Evolutionary conservation across 768 basidiomycete genomes (phyloP), one percentile per base, ranked within the genome.

Genomic region (Dacryopinax spathularia): DNA sequence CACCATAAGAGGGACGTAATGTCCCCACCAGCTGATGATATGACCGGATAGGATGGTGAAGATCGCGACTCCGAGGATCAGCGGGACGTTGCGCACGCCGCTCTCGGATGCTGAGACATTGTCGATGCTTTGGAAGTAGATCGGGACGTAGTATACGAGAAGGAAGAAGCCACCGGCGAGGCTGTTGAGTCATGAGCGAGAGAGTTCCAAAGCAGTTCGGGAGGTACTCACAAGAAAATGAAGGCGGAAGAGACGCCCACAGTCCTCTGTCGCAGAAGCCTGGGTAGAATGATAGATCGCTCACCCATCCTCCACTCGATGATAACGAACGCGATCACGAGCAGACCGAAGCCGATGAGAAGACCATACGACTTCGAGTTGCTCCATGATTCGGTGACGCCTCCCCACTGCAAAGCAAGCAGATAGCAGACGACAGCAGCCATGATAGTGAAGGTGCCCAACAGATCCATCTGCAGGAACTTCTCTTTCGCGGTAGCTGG

Each of bases 61-160:
- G 48, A 56, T 13, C 48, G 48, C 48, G 5, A 29, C 25, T 10
- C 13, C 48, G 20, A 56, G 48, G 18, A 56, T 56, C 25, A 56
- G 48, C 18, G 48, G 48, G 25, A 56, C 48, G 20, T 56, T 56
- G 13, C 48, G 48, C 13, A 56, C 48, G 3, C 48, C 48, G 48
- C 48, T 56, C 48, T 56, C 48, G 20, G 48, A 56, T 10, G 48
- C 48, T 9, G 48, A 56, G 48, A 56, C 48, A 29, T 56, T 56
- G 48, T 56, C 48, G 25, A 66, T 48, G 33, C 48, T 56, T 18
- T 56, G 48, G 48, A 56, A 56, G 29, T 56, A 56, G 48, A 56
- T 29, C 15, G 48, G 48, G 18, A 56, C 48, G 18, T 56, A 56
- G 48, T 56, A 56, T 9, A 56, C 48, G 13, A 56, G 48, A 29